These are phyloP conservation scores for Pisolithus thermaeus DNA, from an alignment of 1,284 basidiomycete species.

Conservation along the genomic window DNA sequence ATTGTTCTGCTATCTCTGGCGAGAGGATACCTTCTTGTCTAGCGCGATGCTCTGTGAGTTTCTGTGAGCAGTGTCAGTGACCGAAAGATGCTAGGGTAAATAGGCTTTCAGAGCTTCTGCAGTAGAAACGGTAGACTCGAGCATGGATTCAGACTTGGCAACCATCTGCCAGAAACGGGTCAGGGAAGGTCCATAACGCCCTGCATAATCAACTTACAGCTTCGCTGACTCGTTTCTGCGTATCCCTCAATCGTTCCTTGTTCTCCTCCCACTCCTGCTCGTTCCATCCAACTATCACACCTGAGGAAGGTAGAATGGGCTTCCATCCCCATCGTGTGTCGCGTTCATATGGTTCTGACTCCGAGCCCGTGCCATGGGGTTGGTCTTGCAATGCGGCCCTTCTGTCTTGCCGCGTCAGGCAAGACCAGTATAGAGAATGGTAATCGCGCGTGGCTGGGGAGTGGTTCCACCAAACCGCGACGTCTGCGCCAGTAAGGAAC, in stretches of 20 bases:
- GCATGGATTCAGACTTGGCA: conserved; percentile 64
- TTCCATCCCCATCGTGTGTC: conserved; percentile 4
- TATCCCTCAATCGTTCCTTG: conserved; percentile 35
- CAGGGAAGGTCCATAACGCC: background rate
- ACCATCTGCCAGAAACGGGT: conserved; percentile 38
- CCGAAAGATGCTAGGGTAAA: background rate
- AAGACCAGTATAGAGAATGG: conserved; percentile 22
- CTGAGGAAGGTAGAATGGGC: conserved; percentile 5
- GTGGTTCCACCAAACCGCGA: conserved; percentile 42
- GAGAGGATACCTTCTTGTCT: conserved; percentile 35
- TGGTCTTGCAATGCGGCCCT: background rate
- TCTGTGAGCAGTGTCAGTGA: conserved; percentile 33
- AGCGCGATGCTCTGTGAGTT: conserved; percentile 53
- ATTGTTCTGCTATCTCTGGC: conserved; percentile 15
- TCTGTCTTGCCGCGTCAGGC: conserved; percentile 14
- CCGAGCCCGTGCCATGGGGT: background rate
- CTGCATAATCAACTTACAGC: conserved; percentile 41
- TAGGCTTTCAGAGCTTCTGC: conserved; percentile 51
- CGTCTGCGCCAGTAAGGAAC: conserved; percentile 57
- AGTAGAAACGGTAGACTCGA: conserved; percentile 52
- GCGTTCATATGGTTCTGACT: conserved; percentile 1
- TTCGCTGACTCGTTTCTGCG: conserved; percentile 50
- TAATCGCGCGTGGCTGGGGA: conserved; percentile 22
- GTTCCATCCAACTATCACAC: conserved; percentile 20
- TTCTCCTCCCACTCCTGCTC: conserved; percentile 38